Evolutionary conservation across 768 basidiomycete genomes (phyloP).

Genomic region (Guyanaporus albipodus): DNA sequence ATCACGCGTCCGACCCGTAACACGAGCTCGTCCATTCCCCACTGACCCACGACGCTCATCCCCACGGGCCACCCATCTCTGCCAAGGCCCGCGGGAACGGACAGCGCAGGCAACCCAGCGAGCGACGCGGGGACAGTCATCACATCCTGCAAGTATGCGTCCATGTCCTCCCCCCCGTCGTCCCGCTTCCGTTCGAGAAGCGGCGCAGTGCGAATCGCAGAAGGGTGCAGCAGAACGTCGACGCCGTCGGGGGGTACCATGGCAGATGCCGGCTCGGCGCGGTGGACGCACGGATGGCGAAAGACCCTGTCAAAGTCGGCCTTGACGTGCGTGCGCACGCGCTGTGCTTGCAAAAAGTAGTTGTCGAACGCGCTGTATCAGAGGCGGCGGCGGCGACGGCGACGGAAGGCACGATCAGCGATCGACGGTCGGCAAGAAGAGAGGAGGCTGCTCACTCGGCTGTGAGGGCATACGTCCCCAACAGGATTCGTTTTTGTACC

Average conservation of each 20-base stretch:
- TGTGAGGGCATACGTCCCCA: slow-evolving; percentile 88
- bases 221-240: slow-evolving; percentile 83
- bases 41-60: slow-evolving; percentile 79
- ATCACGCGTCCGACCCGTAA: slow-evolving; percentile 49
- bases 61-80: slow-evolving; percentile 79
- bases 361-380: slow-evolving; percentile 86
- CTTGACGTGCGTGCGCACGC: slow-evolving; percentile 66
- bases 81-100: slow-evolving; percentile 53
- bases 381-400: too few relatives aligned
- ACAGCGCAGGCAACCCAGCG: slow-evolving; percentile 82
- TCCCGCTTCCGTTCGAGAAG: slow-evolving; percentile 30
- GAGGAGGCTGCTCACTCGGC: slow-evolving; percentile 64
- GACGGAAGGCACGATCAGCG: too few relatives aligned
- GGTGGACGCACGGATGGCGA: slow-evolving; percentile 47
- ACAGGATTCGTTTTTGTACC: slow-evolving; percentile 79
- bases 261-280: slow-evolving; percentile 20
- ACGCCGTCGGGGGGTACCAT: slow-evolving; percentile 40
- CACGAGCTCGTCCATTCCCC: slow-evolving; percentile 71
- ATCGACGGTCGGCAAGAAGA: background rate
- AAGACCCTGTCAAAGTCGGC: slow-evolving; percentile 75
- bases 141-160: slow-evolving; percentile 84
- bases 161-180: slow-evolving; percentile 27
- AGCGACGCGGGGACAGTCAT: slow-evolving; percentile 90
- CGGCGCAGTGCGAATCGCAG: slow-evolving; percentile 84
- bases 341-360: slow-evolving; percentile 91